Base-by-base conservation (phyloP, 768 basidiomycete genomes). In the Daedaleopsis sinensis region DNA sequence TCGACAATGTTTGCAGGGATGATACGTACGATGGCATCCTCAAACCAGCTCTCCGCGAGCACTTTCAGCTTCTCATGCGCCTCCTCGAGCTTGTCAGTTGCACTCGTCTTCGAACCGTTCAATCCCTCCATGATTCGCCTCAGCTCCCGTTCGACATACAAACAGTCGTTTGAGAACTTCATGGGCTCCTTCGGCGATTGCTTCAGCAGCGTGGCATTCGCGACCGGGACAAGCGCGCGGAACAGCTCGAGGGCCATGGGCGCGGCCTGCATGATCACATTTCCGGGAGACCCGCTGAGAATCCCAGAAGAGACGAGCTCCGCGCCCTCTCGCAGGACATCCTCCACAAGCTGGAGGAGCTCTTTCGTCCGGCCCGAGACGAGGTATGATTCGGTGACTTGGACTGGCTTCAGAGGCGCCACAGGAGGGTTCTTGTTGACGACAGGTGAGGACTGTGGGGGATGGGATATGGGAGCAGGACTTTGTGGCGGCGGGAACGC, bases 131-230 rank as follows among this genome's bases (percentile, higher is more conserved):
- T 74, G 21, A 86, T 63, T 32, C 77, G 77, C 58, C 76, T 78
- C 0, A 89, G 71, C 65, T 89, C 82, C 21, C 75, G 73, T 35
- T 79, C 79, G 27, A 96, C 79, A 70, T 89, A 92, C 21, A 82
- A 67, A 65, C 88, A 93, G 63, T 96, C 90, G 71, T 97, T 97
- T 18, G 91, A 87, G 70, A 90, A 90, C 52, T 85, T 84, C 82
- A 96, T 87, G 1, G 82, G 78, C 27, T 79, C 74, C 19, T 84
- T 84, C 11, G 87, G 76, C 0, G 80, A 76, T 39, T 79, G 72
- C 23, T 70, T 70, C 35, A 91, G 72, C 48, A 79, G 76, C 39
- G 77, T 67, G 0, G 77, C 72, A 61, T 85, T 85, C 37, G 80
- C 79, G 39, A 90, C 80, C 13, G 93, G 93, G 70, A 91, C 86